Evolutionary conservation across 176 grass and related monocot genomes (phyloP).

Genomic region (Phyllostachys edulis): DNA sequence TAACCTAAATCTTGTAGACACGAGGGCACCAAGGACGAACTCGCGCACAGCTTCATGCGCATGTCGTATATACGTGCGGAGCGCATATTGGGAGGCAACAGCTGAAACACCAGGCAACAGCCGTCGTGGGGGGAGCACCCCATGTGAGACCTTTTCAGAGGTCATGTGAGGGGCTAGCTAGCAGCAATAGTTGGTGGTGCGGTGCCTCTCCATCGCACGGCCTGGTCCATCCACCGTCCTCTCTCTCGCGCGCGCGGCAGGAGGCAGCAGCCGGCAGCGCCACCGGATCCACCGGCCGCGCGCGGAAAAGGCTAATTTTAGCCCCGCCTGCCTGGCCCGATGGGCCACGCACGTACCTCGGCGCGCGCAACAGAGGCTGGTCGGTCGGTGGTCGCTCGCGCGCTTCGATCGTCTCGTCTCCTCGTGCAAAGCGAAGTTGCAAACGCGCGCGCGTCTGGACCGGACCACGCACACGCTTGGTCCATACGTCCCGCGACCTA

Average conservation of each 20-base stretch:
- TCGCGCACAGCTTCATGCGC: not conserved
- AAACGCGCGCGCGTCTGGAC: not conserved
- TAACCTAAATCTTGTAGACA: not conserved
- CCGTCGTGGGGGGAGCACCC: not conserved
- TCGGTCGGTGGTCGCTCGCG: not conserved
- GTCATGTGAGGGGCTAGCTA: not conserved
- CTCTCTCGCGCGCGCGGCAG: too few relatives aligned
- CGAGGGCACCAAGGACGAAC: not conserved
- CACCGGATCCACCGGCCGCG: not conserved
- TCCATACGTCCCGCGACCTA: not conserved
- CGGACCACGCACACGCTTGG: not conserved
- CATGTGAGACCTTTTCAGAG: slow-evolving; percentile 17
- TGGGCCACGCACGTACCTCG: not conserved
- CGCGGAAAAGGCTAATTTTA: slow-evolving; percentile 1
- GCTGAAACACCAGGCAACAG: too few relatives aligned
- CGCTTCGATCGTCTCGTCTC: not conserved
- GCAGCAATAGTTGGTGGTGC: not conserved
- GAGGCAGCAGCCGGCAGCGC: too few relatives aligned
- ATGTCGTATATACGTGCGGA: slow-evolving; percentile 9
- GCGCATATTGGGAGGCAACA: not conserved
- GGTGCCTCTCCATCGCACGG: not conserved
- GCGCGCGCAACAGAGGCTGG: not conserved
- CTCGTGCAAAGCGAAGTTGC: not conserved
- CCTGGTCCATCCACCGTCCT: not conserved
- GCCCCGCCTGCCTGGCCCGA: not conserved